A percentile compares a stretch with the other conserved stretches of the same genome.
Evolutionary conservation across 208 protist species (phyloP).

Genomic region (Leishmania guyanensis): DNA sequence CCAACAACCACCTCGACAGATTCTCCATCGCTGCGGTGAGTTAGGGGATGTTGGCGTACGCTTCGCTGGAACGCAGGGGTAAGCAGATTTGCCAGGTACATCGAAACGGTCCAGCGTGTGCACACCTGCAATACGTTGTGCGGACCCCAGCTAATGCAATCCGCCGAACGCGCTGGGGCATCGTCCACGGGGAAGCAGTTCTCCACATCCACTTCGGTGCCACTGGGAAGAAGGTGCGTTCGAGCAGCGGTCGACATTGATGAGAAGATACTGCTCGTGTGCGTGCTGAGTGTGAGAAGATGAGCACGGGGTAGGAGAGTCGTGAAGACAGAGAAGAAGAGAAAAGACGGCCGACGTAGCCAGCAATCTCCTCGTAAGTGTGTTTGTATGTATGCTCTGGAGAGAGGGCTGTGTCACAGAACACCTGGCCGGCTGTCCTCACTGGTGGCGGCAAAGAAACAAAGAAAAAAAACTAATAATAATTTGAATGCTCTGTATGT

Average conservation of each 20-base stretch:
- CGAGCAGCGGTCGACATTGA: neutral
- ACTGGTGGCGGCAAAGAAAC: neutral
- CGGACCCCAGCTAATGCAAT: slow-evolving; percentile 67
- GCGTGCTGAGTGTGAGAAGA: neutral
- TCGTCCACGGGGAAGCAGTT: slow-evolving; percentile 54
- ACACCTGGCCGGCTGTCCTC: neutral
- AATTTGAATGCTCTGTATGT: neutral
- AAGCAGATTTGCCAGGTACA: slow-evolving; percentile 50
- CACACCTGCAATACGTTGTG: slow-evolving; percentile 85
- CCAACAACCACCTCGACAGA: slow-evolving; percentile 45
- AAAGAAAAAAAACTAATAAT: neutral
- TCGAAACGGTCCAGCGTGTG: slow-evolving; percentile 56
- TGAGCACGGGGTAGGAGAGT: neutral
- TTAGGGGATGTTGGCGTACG: slow-evolving; percentile 39
- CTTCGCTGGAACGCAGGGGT: slow-evolving; percentile 34
- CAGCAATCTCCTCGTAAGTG: neutral
- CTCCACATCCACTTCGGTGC: slow-evolving; percentile 22
- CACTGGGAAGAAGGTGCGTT: neutral
- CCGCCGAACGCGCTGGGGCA: slow-evolving; percentile 37
- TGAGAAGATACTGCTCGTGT: neutral
- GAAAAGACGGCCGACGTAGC: neutral
- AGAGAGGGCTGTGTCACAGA: neutral
- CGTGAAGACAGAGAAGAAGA: neutral
- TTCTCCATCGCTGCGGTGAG: slow-evolving; percentile 26
- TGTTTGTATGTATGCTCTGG: neutral